Conservation (phyloP, 176 grass and related monocot species). For the Alopecurus myosuroides region DNA sequence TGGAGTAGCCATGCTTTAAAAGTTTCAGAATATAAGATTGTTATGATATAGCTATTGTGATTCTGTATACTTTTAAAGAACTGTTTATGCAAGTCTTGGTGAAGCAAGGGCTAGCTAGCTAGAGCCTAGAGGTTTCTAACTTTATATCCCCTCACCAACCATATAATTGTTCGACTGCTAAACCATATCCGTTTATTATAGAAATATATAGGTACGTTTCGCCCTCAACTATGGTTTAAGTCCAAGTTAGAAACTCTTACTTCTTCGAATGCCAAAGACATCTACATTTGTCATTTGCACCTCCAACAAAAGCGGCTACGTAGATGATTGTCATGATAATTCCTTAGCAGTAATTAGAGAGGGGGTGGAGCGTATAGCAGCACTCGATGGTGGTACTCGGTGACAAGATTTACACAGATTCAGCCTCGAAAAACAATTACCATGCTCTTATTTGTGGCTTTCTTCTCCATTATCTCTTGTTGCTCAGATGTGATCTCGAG, state of each 20-base stretch:
- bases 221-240: not conserved
- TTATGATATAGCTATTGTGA: not conserved
- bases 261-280: not conserved
- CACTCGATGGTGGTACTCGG: not conserved
- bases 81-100: slow-evolving; percentile 10
- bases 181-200: not conserved
- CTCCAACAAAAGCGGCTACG: too few relatives aligned
- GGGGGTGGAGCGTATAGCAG: too few relatives aligned
- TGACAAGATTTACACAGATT: not conserved
- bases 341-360: too few relatives aligned
- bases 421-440: not conserved
- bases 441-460: too few relatives aligned
- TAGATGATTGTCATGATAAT: too few relatives aligned
- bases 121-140: not conserved
- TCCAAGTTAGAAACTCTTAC: not conserved
- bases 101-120: slow-evolving; percentile 2
- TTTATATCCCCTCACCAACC: slow-evolving; percentile 5
- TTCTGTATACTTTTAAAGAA: not conserved
- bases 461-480: too few relatives aligned
- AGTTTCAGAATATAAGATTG: not conserved
- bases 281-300: not conserved
- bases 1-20: slow-evolving; percentile 6
- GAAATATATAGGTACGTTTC: not conserved
- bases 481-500: too few relatives aligned
- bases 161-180: not conserved